These are phyloP conservation scores for Paraconiothyrium brasiliense DNA, from an alignment of 2,329 filamentous ascomycete species.

Conservation along the genomic window DNA sequence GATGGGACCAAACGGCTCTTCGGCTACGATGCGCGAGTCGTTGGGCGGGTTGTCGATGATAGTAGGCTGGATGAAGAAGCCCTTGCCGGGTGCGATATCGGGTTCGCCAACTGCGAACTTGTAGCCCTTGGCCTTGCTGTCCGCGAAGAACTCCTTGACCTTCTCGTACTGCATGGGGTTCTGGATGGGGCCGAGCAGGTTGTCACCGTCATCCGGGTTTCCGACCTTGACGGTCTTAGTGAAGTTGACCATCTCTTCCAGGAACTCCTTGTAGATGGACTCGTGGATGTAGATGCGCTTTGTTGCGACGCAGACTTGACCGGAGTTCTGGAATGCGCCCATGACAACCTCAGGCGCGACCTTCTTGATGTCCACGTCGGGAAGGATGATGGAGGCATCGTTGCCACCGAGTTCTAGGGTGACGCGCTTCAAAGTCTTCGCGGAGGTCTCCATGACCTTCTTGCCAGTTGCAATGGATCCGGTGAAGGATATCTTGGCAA, in stretches of 20 bases:
- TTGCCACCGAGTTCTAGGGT: slow-evolving; percentile 71
- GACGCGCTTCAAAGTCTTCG: slow-evolving; percentile 67
- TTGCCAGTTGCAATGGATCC: slow-evolving; percentile 69
- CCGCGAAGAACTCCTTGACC: slow-evolving; percentile 65
- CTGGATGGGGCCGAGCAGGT: slow-evolving; percentile 68
- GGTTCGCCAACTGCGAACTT: slow-evolving; percentile 62
- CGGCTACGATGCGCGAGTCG: slow-evolving; percentile 64
- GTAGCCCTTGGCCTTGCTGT: slow-evolving; percentile 64
- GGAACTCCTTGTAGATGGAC: slow-evolving; percentile 50
- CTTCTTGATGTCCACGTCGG: slow-evolving; percentile 65
- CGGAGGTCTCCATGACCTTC: slow-evolving; percentile 66
- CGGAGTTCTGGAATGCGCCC: slow-evolving; percentile 65
- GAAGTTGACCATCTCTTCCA: slow-evolving; percentile 55
- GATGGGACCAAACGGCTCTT: slow-evolving; percentile 73
- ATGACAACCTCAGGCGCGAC: slow-evolving; percentile 60
- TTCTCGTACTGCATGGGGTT: slow-evolving; percentile 73
- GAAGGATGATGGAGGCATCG: slow-evolving; percentile 67
- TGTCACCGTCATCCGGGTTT: slow-evolving; percentile 52
- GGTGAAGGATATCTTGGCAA: slow-evolving; percentile 72
- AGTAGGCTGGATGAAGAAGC: slow-evolving; percentile 69
- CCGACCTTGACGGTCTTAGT: slow-evolving; percentile 56
- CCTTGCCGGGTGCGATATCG: slow-evolving; percentile 48
- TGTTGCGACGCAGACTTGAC: slow-evolving; percentile 57
- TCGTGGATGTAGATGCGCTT: slow-evolving; percentile 52
- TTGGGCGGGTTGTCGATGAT: slow-evolving; percentile 69